phyloP scores from a whole-genome alignment of 371 early-diverging fungal species.

The Lichtheimia corymbifera region DNA sequence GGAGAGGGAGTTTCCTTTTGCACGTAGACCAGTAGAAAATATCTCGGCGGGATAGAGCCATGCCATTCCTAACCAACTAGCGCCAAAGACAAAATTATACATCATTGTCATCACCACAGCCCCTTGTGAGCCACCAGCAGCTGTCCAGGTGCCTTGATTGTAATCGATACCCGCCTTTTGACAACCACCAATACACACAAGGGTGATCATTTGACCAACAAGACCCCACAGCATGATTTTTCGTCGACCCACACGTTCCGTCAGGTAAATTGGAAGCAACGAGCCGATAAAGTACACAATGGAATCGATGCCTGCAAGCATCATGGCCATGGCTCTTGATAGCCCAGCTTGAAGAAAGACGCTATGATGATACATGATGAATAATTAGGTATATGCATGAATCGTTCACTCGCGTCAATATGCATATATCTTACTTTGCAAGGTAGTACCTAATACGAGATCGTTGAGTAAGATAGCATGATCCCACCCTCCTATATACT shows the following conservation, averaged over 20 bases:
- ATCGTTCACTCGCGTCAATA: neutral
- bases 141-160: conserved; percentile 14
- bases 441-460: conserved; percentile 6
- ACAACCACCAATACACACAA: conserved; percentile 29
- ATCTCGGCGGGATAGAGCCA: conserved; percentile 64
- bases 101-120: conserved; percentile 26
- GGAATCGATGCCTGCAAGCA: conserved; percentile 50
- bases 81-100: conserved; percentile 50
- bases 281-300: conserved; percentile 50
- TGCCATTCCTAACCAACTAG: conserved; percentile 59
- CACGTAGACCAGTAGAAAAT: conserved; percentile 43
- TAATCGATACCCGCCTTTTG: conserved; percentile 23
- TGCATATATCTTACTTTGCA: neutral
- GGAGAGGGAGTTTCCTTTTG: conserved; percentile 51
- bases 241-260: conserved; percentile 37
- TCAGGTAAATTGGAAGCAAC: conserved; percentile 38
- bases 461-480: neutral
- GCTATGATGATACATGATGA: conserved; percentile 6
- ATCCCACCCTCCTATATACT: no score
- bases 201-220: conserved; percentile 31
- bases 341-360: conserved; percentile 49
- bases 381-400: neutral
- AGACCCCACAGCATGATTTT: conserved; percentile 31
- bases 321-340: conserved; percentile 38
- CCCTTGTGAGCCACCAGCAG: conserved; percentile 32